Base-by-base conservation (phyloP, 2,329 filamentous ascomycete species). In the Emmonsiellopsis sp. region DNA sequence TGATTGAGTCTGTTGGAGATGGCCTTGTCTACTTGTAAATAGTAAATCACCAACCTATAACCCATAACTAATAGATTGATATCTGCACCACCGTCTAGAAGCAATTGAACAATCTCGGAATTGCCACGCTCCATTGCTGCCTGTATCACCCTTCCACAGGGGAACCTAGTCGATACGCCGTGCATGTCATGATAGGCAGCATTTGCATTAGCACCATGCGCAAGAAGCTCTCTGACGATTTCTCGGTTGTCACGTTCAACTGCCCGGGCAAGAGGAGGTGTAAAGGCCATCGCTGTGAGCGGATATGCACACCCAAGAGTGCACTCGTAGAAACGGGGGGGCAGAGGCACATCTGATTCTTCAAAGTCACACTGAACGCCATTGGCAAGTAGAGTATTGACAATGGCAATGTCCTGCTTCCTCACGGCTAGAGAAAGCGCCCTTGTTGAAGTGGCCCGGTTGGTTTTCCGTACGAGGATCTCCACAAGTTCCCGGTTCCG, bases 341-440 rank as follows among this genome's bases (percentile, higher is more conserved):
- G 55, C 45, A 55, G 45, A 40, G 58, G 55, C 53, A 55, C 56
- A 53, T 61, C 58, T 37, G 44, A 52, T 49, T 61, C 57, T 55
- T 60, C 51, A 54, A 61, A 61, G 51, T 58, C 49, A 49, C 58
- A 57, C 36, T 51, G 48, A 50, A 56, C 58, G 27, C 55, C 55
- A 46, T 56, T 57, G 33, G 37, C 55, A 40, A 60, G 49, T 46
- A 60, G 49, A 43, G 56, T 46, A 42, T 58, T 57, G 49, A 57
- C 55, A 45, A 60, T 55, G 42, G 52, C 34, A 43, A 14, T 55
- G 49, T 60, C 47, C 51, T 56, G 55, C 48, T 53, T 46, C 51
- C 52, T 49, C 34, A 57, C 53, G 37, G 58, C 56, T 32, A 54
- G 55, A 54, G 36, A 36, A 52, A 60, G 55, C 39, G 54, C 55